phyloP scores from a whole-genome alignment of 139 green algal species.

The Spirogloea muscicola region DNA sequence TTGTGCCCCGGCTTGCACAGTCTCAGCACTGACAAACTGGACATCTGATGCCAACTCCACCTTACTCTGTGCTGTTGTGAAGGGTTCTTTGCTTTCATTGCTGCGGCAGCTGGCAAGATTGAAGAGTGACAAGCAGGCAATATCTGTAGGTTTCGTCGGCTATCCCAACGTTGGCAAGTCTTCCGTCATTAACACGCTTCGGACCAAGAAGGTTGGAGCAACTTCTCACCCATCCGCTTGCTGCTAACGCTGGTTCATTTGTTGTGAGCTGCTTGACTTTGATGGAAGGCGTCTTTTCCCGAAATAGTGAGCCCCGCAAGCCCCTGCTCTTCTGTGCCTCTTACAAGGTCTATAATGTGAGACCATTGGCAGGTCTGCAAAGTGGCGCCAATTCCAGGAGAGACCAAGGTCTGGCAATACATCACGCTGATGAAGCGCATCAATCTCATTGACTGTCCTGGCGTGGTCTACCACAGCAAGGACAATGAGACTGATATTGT shows the following conservation, averaged over 20 bases:
- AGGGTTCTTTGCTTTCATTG: slow-evolving; percentile 73
- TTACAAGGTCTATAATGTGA: too few species aligned
- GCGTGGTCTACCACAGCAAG: slow-evolving; percentile 88
- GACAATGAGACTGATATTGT: slow-evolving; percentile 84
- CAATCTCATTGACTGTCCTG: slow-evolving; percentile 98
- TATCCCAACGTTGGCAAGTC: slow-evolving; percentile 99
- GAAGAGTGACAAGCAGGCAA: slow-evolving; percentile 86
- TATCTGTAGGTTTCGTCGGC: slow-evolving; percentile 94
- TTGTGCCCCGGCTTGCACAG: too few species aligned
- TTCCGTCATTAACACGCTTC: slow-evolving; percentile 97
- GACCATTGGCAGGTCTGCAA: slow-evolving; percentile 95
- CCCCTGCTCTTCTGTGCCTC: too few species aligned
- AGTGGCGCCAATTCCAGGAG: slow-evolving; percentile 86
- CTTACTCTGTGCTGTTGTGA: not conserved
- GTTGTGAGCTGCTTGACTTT: too few species aligned
- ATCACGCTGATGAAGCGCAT: slow-evolving; percentile 99
- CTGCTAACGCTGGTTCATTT: too few species aligned
- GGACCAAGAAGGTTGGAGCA: slow-evolving; percentile 87
- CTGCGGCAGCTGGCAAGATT: slow-evolving; percentile 84
- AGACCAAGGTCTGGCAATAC: slow-evolving; percentile 99
- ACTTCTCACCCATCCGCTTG: too few species aligned
- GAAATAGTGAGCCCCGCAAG: too few species aligned
- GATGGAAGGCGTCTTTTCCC: too few species aligned
- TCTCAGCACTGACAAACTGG: too few species aligned
- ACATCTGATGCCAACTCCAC: too few species aligned